phyloP scores from a whole-genome alignment of 208 protist genomes.

The Porcisia hertigi region DNA sequence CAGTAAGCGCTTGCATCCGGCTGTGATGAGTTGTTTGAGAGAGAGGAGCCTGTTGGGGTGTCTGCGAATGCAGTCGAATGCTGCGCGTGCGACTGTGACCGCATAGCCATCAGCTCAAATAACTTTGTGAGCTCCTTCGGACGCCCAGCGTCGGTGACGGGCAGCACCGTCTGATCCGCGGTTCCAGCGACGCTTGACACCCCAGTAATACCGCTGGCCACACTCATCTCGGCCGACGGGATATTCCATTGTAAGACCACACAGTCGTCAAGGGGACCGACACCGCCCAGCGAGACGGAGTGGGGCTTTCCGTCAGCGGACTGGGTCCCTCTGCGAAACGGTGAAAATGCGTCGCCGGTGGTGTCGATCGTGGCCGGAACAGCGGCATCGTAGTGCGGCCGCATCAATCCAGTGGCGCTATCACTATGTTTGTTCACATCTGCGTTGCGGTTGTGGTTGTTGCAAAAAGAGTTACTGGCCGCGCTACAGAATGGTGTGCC shows the following conservation, averaged over 20 bases:
- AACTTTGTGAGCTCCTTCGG: not conserved
- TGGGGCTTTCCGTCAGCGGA: not conserved
- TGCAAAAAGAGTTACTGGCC: not conserved
- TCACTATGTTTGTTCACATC: not conserved
- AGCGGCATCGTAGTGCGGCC: not conserved
- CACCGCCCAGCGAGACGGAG: slow-evolving; percentile 9
- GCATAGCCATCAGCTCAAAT: slow-evolving; percentile 7
- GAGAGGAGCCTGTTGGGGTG: not conserved
- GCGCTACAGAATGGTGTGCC: not conserved
- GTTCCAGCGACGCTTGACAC: not conserved
- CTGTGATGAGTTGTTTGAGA: slow-evolving; percentile 13
- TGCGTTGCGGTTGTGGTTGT: slow-evolving; percentile 1
- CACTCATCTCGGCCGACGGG: not conserved
- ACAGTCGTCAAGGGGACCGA: slow-evolving; percentile 13
- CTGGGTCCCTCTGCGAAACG: not conserved
- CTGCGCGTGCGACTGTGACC: slow-evolving; percentile 8
- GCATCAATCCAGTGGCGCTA: not conserved
- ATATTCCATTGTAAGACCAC: slow-evolving; percentile 27
- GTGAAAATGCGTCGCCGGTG: not conserved
- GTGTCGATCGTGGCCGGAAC: not conserved
- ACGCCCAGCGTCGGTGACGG: not conserved
- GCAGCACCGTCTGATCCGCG: not conserved
- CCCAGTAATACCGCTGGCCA: not conserved
- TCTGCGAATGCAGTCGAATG: not conserved
- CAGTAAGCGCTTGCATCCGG: slow-evolving; percentile 9